Percentiles rank a stretch among this genome's conserved stretches.
These are phyloP conservation scores for Penicillium fimorum DNA, from an alignment of 495 filamentous ascomycete species.

Conservation along the genomic window DNA sequence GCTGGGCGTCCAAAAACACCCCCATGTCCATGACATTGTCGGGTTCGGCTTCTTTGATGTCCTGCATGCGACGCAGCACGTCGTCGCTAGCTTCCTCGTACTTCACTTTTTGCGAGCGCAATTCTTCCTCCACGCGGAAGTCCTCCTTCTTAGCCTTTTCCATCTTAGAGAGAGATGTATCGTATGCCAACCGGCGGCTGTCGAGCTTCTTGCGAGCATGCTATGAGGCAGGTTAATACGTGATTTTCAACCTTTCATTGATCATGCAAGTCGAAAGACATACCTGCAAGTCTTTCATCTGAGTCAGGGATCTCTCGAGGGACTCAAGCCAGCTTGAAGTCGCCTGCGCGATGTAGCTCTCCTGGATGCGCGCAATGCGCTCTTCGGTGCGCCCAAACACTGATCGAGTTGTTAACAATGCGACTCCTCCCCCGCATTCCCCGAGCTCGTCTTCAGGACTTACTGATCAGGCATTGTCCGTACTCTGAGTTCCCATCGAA, in stretches of 20 bases:
- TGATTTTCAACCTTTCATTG: not conserved
- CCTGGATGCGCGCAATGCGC: constrained; percentile 81
- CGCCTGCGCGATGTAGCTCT: constrained; percentile 76
- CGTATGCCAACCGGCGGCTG: constrained; percentile 83
- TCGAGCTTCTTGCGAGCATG: constrained; percentile 91
- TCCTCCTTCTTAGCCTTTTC: constrained; percentile 93
- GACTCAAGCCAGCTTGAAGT: constrained; percentile 90
- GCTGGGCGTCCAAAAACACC: constrained; percentile 82
- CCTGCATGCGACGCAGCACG: constrained; percentile 89
- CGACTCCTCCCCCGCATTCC: not conserved
- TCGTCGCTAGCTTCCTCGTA: constrained; percentile 97
- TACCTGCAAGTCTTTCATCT: constrained; percentile 98
- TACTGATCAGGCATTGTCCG: constrained; percentile 82
- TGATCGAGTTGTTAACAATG: constrained; percentile 27
- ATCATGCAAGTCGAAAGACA: not conserved
- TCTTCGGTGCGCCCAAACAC: constrained; percentile 85
- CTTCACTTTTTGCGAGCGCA: constrained; percentile 87
- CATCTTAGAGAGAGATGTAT: constrained; percentile 86
- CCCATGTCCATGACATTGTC: constrained; percentile 81
- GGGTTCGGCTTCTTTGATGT: constrained; percentile 87
- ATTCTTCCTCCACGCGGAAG: constrained; percentile 89
- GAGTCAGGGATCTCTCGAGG: constrained; percentile 80
- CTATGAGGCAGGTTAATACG: not conserved
- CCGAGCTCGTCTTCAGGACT: constrained; percentile 23
- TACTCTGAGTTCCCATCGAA: constrained; percentile 91